A percentile compares a stretch with the other conserved stretches of the same genome.
These are phyloP conservation scores for Neopestalotiopsis clavispora DNA, from an alignment of 2,329 filamentous ascomycete genomes.

Conservation along the genomic window DNA sequence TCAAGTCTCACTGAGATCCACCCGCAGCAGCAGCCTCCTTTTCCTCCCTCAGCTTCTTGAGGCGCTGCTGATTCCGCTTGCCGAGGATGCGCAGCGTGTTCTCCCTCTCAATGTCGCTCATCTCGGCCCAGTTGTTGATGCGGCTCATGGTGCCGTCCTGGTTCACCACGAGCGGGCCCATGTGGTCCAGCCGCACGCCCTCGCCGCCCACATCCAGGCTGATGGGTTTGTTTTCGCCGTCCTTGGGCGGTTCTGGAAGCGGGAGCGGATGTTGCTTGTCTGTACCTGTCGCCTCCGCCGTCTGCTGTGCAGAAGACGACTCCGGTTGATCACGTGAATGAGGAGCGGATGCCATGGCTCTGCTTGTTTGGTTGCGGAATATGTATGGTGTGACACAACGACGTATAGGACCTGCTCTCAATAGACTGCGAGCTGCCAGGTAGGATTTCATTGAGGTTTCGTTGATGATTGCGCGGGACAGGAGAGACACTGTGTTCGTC, in stretches of 20 bases:
- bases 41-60: slow-evolving; percentile 55
- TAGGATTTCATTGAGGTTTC: slow-evolving; percentile 8
- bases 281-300: not conserved
- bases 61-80: slow-evolving; percentile 69
- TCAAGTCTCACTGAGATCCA: no score
- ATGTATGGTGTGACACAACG: slow-evolving; percentile 14
- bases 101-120: slow-evolving; percentile 70
- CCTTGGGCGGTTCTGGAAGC: slow-evolving; percentile 26
- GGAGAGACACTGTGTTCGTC: slow-evolving; percentile 11
- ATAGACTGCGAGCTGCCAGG: slow-evolving; percentile 5
- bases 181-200: slow-evolving; percentile 65
- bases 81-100: slow-evolving; percentile 71
- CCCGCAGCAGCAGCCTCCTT: not conserved
- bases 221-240: slow-evolving; percentile 12
- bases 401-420: not conserved
- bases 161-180: slow-evolving; percentile 78
- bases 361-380: not conserved
- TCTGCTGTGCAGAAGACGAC: slow-evolving; percentile 6
- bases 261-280: slow-evolving; percentile 21
- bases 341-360: slow-evolving; percentile 9
- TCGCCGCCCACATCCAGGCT: slow-evolving; percentile 40
- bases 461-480: not conserved
- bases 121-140: slow-evolving; percentile 75
- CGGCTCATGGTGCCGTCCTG: slow-evolving; percentile 72
- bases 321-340: not conserved